These are phyloP conservation scores for Chloris gayana DNA, from an alignment of 176 grass and related monocot species.

Conservation along the genomic window DNA sequence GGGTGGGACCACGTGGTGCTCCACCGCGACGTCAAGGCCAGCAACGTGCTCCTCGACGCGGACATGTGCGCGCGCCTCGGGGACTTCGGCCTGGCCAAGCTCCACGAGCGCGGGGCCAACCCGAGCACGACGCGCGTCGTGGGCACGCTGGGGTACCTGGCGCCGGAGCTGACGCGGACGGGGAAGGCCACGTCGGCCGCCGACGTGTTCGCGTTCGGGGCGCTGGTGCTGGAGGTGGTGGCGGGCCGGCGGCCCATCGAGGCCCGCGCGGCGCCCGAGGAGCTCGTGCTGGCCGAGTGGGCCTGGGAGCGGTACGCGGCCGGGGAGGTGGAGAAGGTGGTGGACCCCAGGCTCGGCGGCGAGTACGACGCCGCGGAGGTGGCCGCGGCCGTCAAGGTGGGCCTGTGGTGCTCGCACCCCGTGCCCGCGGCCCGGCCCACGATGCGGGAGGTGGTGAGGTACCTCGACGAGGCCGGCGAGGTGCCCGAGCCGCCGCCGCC, in stretches of 20 bases:
- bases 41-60: conserved; percentile 75
- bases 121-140: conserved; percentile 80
- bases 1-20: conserved; percentile 85
- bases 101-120: conserved; percentile 80
- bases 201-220: conserved; percentile 88
- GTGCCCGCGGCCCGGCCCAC: conserved; percentile 45
- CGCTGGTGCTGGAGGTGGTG: conserved; percentile 72
- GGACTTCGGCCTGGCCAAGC: conserved; percentile 86
- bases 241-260: conserved; percentile 74
- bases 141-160: conserved; percentile 83
- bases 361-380: conserved; percentile 51
- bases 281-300: conserved; percentile 74
- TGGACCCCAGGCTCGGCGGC: conserved; percentile 61
- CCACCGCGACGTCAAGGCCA: conserved; percentile 88
- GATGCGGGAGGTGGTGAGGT: conserved; percentile 77
- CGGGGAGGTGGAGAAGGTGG: conserved; percentile 48
- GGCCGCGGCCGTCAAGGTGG: conserved; percentile 57
- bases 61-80: conserved; percentile 72
- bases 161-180: conserved; percentile 76
- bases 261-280: conserved; percentile 55
- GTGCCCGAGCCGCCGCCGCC: conserved; percentile 49
- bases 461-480: conserved; percentile 62
- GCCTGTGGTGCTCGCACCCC: conserved; percentile 73
- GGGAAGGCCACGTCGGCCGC: conserved; percentile 60
- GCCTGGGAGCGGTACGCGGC: conserved; percentile 68